Evolutionary conservation across 202 grass and related monocot species (phyloP).

Genomic region (Cymbopogon flexuosus): DNA sequence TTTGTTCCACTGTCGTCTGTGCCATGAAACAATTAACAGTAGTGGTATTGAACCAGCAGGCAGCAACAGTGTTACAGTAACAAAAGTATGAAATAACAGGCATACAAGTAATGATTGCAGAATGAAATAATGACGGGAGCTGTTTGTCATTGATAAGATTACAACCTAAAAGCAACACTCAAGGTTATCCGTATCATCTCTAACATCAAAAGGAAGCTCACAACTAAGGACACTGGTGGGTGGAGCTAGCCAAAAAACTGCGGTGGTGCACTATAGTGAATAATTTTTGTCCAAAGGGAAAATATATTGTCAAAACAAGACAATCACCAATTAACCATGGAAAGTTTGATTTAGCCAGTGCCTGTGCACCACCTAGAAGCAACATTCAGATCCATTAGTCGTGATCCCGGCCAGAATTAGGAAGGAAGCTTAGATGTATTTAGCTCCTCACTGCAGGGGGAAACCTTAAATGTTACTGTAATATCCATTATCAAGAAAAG

Average conservation of each 20-base stretch:
- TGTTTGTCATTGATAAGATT: background rate
- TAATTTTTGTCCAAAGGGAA: background rate
- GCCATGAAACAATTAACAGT: background rate
- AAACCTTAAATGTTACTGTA: background rate
- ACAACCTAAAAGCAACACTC: background rate
- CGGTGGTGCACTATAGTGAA: background rate
- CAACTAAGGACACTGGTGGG: background rate
- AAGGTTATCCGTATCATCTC: background rate
- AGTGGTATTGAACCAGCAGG: background rate
- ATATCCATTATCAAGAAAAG: background rate
- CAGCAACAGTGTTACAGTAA: background rate
- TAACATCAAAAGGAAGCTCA: background rate
- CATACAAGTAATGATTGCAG: background rate
- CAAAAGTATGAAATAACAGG: background rate
- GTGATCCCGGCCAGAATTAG: background rate
- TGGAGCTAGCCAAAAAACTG: background rate
- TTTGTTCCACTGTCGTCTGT: background rate
- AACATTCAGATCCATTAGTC: background rate
- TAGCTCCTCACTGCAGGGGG: background rate
- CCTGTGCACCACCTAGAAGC: background rate
- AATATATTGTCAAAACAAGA: background rate
- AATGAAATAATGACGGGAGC: background rate
- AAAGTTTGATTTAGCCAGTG: background rate
- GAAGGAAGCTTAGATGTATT: background rate
- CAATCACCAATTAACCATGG: background rate